Conservation (phyloP, 176 grass and related monocot species). For the Saccharum spontaneum region DNA sequence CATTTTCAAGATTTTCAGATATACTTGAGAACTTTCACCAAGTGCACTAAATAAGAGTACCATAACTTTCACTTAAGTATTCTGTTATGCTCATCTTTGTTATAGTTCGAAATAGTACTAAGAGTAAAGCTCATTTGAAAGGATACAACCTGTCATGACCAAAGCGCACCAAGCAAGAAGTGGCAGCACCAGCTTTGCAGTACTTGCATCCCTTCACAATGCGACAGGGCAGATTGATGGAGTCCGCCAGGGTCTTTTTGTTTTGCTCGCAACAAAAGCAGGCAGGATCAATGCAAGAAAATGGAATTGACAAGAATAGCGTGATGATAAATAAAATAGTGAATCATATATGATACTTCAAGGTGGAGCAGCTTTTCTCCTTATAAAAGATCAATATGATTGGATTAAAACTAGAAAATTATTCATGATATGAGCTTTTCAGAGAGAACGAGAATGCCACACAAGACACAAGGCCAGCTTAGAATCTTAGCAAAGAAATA, state of each 20-base stretch:
- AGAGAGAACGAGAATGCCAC: no score
- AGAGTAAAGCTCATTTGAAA: constrained; percentile 4
- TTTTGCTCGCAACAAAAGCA: constrained; percentile 11
- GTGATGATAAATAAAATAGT: neutral
- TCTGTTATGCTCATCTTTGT: neutral
- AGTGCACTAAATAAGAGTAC: neutral
- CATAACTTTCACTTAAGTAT: neutral
- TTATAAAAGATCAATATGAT: neutral
- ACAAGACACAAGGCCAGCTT: neutral
- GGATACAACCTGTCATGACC: constrained; percentile 56
- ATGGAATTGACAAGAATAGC: neutral
- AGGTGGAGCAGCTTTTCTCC: neutral
- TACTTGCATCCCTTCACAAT: constrained; percentile 76
- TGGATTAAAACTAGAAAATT: neutral
- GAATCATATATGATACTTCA: neutral
- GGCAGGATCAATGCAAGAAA: constrained; percentile 10
- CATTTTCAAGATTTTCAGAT: neutral
- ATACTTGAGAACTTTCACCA: neutral
- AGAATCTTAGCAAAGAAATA: neutral
- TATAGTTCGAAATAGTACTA: constrained; percentile 4
- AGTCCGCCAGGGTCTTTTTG: constrained; percentile 61
- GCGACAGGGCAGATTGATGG: constrained; percentile 74
- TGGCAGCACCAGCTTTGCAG: constrained; percentile 53
- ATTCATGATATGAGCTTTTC: neutral
- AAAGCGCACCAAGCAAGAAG: constrained; percentile 79